Base-by-base conservation (phyloP, 108 stramenopile species). In the Pseudonitzschia delicatissima region DNA sequence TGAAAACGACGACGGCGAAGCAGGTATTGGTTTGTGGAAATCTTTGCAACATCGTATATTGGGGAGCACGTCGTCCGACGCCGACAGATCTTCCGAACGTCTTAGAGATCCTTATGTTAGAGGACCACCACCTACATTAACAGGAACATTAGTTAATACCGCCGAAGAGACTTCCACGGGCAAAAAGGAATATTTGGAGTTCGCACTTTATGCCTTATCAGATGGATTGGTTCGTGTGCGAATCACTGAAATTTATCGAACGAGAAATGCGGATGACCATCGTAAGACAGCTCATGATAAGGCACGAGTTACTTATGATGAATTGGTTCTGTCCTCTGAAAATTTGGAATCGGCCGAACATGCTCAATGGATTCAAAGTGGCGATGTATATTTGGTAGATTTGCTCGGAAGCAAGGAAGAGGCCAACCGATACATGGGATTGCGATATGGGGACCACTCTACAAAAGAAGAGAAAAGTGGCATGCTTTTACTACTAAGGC, bases 191-290 rank as follows among this genome's bases (percentile, higher is more conserved):
- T 51, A 74, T 40, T 63, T 95, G 40, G 69, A 87, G 36, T 87
- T 89, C 45, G 50, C 77, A 0, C 62, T 96, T 29, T 63, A 81
- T 37, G 75, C 90, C 36, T 61, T 92, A 60, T 33, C 77, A 36
- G 87, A 91, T 80, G 96, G 96, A 20, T 65, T 92, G 39, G 82
- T 85, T 6, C 79, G 96, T 0, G 42, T 96, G 35, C 77, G 92
- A 27, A 65, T 96, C 45, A 88, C 78, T 6, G 96, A 96, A 78
- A 35, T 71, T 4, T 79, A 89, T 60, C 80, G 77, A 32, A 61
- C 62, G 36, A 28, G 32, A 55, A 33, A 31, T 5, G 61, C 53
- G 4, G 72, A 0, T 27, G 59, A 45, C 20, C 17, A 23, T 23
- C 68, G 51, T 51, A 64, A 74, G 57, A 66, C 73, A 62, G 48